A percentile compares a stretch with the other conserved stretches of the same genome.
Evolutionary conservation across 495 filamentous ascomycete species (phyloP).

Genomic region (Talaromyces liani): DNA sequence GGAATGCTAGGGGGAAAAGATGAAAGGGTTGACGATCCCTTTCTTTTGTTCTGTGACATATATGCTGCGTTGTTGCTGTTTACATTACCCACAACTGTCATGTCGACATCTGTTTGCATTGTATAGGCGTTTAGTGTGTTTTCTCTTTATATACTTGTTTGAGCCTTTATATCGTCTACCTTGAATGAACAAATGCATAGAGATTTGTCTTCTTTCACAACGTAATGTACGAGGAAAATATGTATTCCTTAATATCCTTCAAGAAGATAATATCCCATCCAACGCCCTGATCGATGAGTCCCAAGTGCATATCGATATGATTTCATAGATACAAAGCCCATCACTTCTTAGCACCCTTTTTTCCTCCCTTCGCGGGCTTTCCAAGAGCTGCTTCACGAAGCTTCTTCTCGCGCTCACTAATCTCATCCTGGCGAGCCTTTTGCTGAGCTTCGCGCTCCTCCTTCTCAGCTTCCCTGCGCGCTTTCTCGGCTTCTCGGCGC

Average conservation of each 20-base stretch:
- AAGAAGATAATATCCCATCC: background rate
- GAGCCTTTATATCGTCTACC: background rate
- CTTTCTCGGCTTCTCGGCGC: conserved; percentile 78
- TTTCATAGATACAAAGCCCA: background rate
- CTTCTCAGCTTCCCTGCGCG: conserved; percentile 71
- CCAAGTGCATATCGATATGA: background rate
- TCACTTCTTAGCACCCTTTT: conserved; percentile 29
- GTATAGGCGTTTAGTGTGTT: background rate
- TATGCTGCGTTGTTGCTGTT: background rate
- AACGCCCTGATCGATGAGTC: background rate
- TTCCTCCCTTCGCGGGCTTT: conserved; percentile 25
- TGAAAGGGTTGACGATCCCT: background rate
- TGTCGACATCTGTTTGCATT: background rate
- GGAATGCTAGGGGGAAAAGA: background rate
- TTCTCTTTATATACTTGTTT: background rate
- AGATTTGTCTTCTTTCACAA: background rate
- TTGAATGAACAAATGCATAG: background rate
- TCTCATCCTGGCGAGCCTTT: conserved; percentile 31
- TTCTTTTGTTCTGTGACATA: background rate
- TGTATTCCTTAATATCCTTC: background rate
- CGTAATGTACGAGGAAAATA: background rate
- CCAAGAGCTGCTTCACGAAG: conserved; percentile 24
- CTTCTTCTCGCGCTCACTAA: conserved; percentile 28
- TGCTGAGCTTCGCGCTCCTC: conserved; percentile 61
- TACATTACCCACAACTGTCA: background rate